phyloP scores from a whole-genome alignment of 176 grass and related monocot genomes.

The Cenchrus americanus region DNA sequence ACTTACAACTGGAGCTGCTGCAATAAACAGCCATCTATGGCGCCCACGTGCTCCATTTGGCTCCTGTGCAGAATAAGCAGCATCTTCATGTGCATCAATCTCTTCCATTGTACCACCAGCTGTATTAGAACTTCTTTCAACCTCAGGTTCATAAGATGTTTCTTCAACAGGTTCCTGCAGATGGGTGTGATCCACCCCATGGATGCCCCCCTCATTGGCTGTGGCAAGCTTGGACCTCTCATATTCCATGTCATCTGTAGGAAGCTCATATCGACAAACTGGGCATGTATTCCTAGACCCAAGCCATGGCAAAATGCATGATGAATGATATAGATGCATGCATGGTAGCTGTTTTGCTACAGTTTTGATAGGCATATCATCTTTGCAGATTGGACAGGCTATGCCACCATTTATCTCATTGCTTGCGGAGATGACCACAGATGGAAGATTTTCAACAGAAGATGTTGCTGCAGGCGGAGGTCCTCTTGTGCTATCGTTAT shows the following conservation, averaged over 20 bases:
- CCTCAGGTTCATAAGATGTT: conserved; percentile 53
- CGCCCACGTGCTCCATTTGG: conserved; percentile 39
- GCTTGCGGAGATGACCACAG: conserved; percentile 61
- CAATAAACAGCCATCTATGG: conserved; percentile 65
- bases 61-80: conserved; percentile 23
- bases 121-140: conserved; percentile 32
- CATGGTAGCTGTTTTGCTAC: conserved; percentile 79
- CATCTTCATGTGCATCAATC: conserved; percentile 26
- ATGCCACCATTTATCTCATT: conserved; percentile 59
- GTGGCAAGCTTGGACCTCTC: conserved; percentile 58
- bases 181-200: background rate
- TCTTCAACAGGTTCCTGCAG: conserved; percentile 42
- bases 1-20: conserved; percentile 71
- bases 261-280: conserved; percentile 86
- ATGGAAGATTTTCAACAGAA: conserved; percentile 54
- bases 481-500: conserved; percentile 67
- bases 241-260: conserved; percentile 71
- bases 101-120: conserved; percentile 27
- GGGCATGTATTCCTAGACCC: conserved; percentile 83
- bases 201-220: conserved; percentile 36
- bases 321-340: conserved; percentile 78
- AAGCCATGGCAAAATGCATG: conserved; percentile 87
- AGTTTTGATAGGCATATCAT: conserved; percentile 47
- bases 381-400: conserved; percentile 90
- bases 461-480: conserved; percentile 69